Percentiles rank a stretch among this genome's conserved stretches.
Conservation (phyloP, 805 yeast species). For the Pichia phayaonensis region DNA sequence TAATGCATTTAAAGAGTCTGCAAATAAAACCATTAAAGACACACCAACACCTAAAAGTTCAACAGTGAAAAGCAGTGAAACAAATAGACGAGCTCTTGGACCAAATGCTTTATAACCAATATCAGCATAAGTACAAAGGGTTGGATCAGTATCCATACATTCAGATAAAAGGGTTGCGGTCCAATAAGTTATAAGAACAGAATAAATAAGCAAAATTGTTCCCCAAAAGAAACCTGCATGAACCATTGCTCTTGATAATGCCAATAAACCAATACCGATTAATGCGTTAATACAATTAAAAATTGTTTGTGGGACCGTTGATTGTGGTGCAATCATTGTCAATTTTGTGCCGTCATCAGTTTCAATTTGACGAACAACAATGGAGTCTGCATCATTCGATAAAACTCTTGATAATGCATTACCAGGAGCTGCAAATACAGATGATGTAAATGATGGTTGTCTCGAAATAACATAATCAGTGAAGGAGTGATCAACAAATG, state of each 20-base stretch:
- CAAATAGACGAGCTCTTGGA: slow-evolving; percentile 59
- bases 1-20: slow-evolving; percentile 74
- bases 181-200: slow-evolving; percentile 66
- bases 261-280: slow-evolving; percentile 62
- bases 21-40: slow-evolving; percentile 70
- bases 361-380: slow-evolving; percentile 45
- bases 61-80: slow-evolving; percentile 65
- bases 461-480: slow-evolving; percentile 21
- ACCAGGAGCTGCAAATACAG: slow-evolving; percentile 8
- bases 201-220: slow-evolving; percentile 42
- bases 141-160: slow-evolving; percentile 73
- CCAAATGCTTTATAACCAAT: slow-evolving; percentile 85
- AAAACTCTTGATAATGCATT: slow-evolving; percentile 14
- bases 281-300: slow-evolving; percentile 60
- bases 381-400: slow-evolving; percentile 23
- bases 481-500: slow-evolving; percentile 30
- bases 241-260: slow-evolving; percentile 57
- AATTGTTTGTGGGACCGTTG: slow-evolving; percentile 65
- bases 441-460: slow-evolving; percentile 14
- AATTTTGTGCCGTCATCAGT: slow-evolving; percentile 62
- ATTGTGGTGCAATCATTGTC: slow-evolving; percentile 72
- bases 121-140: slow-evolving; percentile 83
- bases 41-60: slow-evolving; percentile 81
- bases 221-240: slow-evolving; percentile 67
- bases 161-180: slow-evolving; percentile 68